Percentiles rank a stretch among this genome's conserved stretches.
These are phyloP conservation scores for Aspergillus tubingensis DNA, from an alignment of 2,329 filamentous ascomycete genomes.

Conservation along the genomic window DNA sequence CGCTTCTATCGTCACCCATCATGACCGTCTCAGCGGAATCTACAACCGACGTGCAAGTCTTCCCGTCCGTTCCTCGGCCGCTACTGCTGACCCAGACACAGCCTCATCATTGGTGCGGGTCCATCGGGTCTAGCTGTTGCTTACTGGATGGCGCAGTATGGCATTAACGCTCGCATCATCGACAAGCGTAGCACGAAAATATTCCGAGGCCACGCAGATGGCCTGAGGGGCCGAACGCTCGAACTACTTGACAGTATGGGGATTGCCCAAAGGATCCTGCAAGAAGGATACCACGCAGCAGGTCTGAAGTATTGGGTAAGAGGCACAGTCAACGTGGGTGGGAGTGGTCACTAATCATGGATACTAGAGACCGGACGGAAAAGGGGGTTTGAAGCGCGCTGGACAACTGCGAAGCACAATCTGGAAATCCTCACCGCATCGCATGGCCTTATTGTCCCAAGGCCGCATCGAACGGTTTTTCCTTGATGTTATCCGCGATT, in stretches of 20 bases:
- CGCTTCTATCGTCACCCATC: not conserved
- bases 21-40: constrained; percentile 10
- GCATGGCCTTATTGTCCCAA: constrained; percentile 68
- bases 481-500: constrained; percentile 60
- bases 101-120: constrained; percentile 52
- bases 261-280: constrained; percentile 64
- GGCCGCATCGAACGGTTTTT: constrained; percentile 70
- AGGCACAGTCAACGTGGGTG: too few species aligned
- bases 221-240: constrained; percentile 18
- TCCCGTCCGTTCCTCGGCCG: not conserved
- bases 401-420: constrained; percentile 63
- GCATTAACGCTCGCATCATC: constrained; percentile 52
- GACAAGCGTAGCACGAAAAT: constrained; percentile 47
- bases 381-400: constrained; percentile 59
- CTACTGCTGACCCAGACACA: not conserved
- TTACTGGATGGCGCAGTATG: constrained; percentile 51
- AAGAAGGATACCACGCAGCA: constrained; percentile 68
- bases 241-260: constrained; percentile 69
- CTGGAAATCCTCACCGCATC: constrained; percentile 58
- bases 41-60: constrained; percentile 14
- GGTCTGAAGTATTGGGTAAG: constrained; percentile 55
- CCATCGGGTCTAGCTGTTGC: constrained; percentile 53
- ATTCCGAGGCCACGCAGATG: constrained; percentile 27
- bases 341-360: not conserved
- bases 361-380: constrained; percentile 40